Conservation (phyloP, 139 green algal species). For the Coelastrella sp. region DNA sequence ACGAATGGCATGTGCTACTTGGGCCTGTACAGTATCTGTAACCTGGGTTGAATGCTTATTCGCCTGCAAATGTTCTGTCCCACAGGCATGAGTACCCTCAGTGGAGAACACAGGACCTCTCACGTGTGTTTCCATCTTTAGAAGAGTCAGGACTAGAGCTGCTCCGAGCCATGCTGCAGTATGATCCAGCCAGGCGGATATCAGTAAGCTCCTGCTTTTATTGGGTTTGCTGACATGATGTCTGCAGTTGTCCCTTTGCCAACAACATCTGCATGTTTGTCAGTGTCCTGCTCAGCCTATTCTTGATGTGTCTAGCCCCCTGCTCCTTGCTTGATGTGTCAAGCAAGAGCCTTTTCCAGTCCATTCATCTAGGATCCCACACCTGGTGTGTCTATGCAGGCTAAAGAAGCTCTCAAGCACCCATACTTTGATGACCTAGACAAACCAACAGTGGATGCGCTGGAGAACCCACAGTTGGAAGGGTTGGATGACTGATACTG, state of each 20-base stretch:
- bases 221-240: conserved; percentile 79
- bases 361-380: neutral
- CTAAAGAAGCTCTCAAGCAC: conserved; percentile 95
- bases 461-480: conserved; percentile 75
- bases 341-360: no score
- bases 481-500: neutral
- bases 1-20: no score
- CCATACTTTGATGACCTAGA: conserved; percentile 96
- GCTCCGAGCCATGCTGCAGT: conserved; percentile 79
- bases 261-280: no score
- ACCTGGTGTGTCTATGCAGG: conserved; percentile 63
- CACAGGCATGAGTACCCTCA: conserved; percentile 77
- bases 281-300: no score
- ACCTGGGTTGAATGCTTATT: no score
- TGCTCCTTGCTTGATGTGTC: neutral
- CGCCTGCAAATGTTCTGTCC: neutral
- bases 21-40: no score
- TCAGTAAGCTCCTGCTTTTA: conserved; percentile 68
- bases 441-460: conserved; percentile 75
- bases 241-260: neutral
- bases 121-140: conserved; percentile 83
- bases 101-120: conserved; percentile 73
- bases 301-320: no score
- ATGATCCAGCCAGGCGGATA: conserved; percentile 85
- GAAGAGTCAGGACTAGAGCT: conserved; percentile 86